These are phyloP conservation scores for Gynandropsis gynandra DNA, from an alignment of 345 rosid species.

Conservation along the genomic window DNA sequence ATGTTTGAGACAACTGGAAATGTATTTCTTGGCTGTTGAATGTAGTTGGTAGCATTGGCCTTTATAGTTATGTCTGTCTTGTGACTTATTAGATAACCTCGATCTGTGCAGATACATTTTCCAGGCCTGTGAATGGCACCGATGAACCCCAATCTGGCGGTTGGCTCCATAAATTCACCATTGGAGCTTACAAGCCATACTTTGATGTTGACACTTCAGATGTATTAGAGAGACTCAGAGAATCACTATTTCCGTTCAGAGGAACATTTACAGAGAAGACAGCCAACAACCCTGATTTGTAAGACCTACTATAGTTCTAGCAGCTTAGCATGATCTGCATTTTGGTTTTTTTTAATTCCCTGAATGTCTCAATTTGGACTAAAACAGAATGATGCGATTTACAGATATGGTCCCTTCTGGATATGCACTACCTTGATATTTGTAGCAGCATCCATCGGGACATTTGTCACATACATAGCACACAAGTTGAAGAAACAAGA, in stretches of 20 bases:
- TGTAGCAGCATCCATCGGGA: constrained; percentile 88
- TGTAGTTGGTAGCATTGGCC: background rate
- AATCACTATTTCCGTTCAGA: constrained; percentile 88
- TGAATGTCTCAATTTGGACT: background rate
- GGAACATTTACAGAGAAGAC: constrained; percentile 89
- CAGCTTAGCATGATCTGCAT: too few species aligned
- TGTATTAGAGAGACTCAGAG: constrained; percentile 83
- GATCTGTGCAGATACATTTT: constrained; percentile 62
- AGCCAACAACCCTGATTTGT: constrained; percentile 78
- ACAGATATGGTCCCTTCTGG: constrained; percentile 99
- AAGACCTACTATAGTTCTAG: constrained; percentile 33
- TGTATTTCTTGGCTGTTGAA: background rate
- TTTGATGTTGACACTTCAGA: constrained; percentile 91
- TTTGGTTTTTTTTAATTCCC: too few species aligned
- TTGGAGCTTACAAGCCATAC: constrained; percentile 88
- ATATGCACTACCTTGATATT: constrained; percentile 90
- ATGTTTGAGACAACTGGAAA: background rate
- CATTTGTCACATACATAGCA: constrained; percentile 90
- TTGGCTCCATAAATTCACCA: constrained; percentile 61
- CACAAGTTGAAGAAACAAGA: constrained; percentile 80
- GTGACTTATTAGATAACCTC: constrained; percentile 13
- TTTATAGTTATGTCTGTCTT: constrained; percentile 2
- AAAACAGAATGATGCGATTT: constrained; percentile 1
- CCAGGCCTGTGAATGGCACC: constrained; percentile 50
- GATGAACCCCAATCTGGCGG: constrained; percentile 72